Base-by-base conservation (phyloP, 306 rosid genomes). In the Abrus pulchellus region DNA sequence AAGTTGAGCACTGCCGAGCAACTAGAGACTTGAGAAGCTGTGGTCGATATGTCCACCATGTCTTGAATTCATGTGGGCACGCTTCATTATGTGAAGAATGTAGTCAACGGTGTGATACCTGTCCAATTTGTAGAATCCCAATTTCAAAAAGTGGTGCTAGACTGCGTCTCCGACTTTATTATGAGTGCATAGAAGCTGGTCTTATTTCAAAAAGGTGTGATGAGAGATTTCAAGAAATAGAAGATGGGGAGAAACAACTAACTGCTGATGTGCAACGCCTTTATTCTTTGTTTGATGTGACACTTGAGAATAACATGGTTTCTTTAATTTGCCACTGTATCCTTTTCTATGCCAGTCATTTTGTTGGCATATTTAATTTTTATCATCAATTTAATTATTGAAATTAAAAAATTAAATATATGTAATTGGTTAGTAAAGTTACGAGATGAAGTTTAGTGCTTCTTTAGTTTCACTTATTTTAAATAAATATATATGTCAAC, bases 11-110 rank as follows among this genome's bases (percentile, higher is more conserved):
- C 48, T 96, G 99, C 84, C 93, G 99, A 36, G 99, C 99, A 49
- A 93, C 98, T 14, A 88, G 99, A 83, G 99, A 96, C 87, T 87
- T 96, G 89, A 90, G 99, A 83, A 96, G 98, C 78, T 96, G 99
- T 82, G 98, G 97, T 33, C 97, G 97, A 52, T 79, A 73, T 72
- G 99, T 96, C 27, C 93, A 80, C 60, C 89, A 89, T 68, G 89
- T 89, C 65, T 79, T 93, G 89, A 89, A 50, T 79, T 89, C 97
- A 11, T 96, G 99, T 72, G 94, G 97, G 38, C 99, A 96, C 76
- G 98, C 99, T 43, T 88, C 99, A 12, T 87, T 96, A 79, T 96
- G 99, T 71, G 97, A 89, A 72, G 99, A 93, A 68, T 96, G 99
- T 75, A 84, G 98, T 78, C 92, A 89, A 78, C 93, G 99, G 74